Percentiles rank a stretch among this genome's conserved stretches.
phyloP scores from a whole-genome alignment of 495 filamentous ascomycete genomes.

The Penicillium soppii region DNA sequence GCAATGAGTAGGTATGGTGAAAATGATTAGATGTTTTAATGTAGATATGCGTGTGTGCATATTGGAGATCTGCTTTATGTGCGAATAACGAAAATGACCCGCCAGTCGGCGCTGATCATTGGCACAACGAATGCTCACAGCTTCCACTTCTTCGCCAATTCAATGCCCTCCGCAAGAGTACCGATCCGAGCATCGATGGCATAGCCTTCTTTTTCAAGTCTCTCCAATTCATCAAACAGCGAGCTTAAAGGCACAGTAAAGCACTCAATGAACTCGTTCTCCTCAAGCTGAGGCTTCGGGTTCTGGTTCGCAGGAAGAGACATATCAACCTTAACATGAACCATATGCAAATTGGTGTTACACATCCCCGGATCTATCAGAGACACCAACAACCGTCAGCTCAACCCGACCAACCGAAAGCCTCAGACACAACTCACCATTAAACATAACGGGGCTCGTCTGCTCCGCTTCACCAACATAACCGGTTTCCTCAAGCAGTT shows the following conservation, averaged over 20 bases:
- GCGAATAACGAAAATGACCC: not conserved
- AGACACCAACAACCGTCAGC: not conserved
- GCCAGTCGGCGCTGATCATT: no score
- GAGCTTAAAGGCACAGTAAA: conserved; percentile 66
- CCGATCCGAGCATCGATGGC: conserved; percentile 85
- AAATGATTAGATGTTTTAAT: not conserved
- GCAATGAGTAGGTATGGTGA: not conserved
- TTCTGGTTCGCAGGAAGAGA: conserved; percentile 64
- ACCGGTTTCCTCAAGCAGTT: conserved; percentile 92
- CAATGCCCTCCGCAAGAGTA: conserved; percentile 81
- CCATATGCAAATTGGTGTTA: conserved; percentile 82
- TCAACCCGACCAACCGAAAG: not conserved
- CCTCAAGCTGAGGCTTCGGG: conserved; percentile 72
- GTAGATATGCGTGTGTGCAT: no score
- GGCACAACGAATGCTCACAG: no score
- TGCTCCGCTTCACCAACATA: conserved; percentile 69
- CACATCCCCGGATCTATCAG: conserved; percentile 68
- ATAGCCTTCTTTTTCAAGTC: conserved; percentile 69
- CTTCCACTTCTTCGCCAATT: conserved; percentile 64
- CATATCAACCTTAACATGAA: conserved; percentile 79
- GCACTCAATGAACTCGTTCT: conserved; percentile 86
- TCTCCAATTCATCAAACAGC: conserved; percentile 66
- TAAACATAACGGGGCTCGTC: conserved; percentile 29
- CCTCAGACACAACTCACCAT: conserved; percentile 14
- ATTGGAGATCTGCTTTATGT: no score